These are phyloP conservation scores for Digitaria exilis DNA, from an alignment of 202 grass and related monocot genomes.

Conservation along the genomic window DNA sequence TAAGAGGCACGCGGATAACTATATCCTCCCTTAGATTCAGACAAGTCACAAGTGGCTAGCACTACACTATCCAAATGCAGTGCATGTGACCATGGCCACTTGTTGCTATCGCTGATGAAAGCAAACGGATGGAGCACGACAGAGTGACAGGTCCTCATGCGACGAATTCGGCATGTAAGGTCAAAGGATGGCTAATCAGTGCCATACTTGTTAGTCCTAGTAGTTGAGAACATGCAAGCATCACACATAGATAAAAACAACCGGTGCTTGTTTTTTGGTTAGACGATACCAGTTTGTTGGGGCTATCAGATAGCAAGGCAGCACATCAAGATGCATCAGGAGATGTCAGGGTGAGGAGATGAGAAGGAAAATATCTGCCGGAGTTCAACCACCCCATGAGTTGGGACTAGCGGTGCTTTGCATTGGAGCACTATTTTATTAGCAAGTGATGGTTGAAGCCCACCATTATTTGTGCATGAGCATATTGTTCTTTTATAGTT, in stretches of 20 bases:
- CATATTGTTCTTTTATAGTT: slow-evolving; percentile 22
- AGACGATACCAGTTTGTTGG: slow-evolving; percentile 27
- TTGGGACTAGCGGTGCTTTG: background rate
- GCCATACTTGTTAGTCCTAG: slow-evolving; percentile 43
- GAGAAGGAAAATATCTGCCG: slow-evolving; percentile 35
- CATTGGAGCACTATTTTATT: slow-evolving; percentile 2
- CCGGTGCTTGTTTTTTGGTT: slow-evolving; percentile 32
- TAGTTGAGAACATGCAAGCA: slow-evolving; percentile 30
- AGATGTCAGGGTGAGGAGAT: slow-evolving; percentile 21
- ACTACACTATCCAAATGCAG: slow-evolving; percentile 37
- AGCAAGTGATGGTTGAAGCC: slow-evolving; percentile 9
- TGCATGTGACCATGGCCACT: slow-evolving; percentile 43
- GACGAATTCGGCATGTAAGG: slow-evolving; percentile 39
- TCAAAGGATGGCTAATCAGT: slow-evolving; percentile 36
- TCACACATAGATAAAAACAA: slow-evolving; percentile 29
- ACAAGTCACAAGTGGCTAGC: slow-evolving; percentile 19
- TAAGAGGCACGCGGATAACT: slow-evolving; percentile 7
- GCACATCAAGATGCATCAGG: slow-evolving; percentile 23
- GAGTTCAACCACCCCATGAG: slow-evolving; percentile 24
- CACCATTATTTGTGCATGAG: slow-evolving; percentile 19
- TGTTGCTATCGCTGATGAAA: slow-evolving; percentile 32
- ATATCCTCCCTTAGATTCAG: background rate
- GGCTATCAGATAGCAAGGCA: slow-evolving; percentile 29
- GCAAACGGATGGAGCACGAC: slow-evolving; percentile 42
- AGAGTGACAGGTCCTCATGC: slow-evolving; percentile 45